These are phyloP conservation scores for Cephaloascus fragrans DNA, from an alignment of 805 yeast genomes.

Conservation along the genomic window DNA sequence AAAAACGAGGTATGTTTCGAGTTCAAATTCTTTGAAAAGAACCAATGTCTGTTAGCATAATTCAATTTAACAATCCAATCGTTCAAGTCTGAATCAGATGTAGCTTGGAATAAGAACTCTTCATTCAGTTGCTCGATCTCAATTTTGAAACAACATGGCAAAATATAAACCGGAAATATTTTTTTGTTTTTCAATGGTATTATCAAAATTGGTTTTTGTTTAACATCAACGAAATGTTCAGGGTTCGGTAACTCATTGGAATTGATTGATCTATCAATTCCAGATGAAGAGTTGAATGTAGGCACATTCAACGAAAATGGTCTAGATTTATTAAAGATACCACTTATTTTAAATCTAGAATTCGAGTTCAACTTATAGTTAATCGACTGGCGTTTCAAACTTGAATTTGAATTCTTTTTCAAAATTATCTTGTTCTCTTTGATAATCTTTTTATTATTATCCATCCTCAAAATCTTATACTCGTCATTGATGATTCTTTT, in stretches of 20 bases:
- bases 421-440: conserved; percentile 10
- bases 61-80: conserved; percentile 59
- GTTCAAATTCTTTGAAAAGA: conserved; percentile 29
- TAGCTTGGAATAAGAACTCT: conserved; percentile 61
- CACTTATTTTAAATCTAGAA: conserved; percentile 40
- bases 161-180: conserved; percentile 42
- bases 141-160: conserved; percentile 39
- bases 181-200: conserved; percentile 36
- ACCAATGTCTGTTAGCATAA: conserved; percentile 47
- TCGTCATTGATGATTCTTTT: conserved; percentile 20
- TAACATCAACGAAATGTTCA: conserved; percentile 23
- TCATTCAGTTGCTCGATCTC: conserved; percentile 19
- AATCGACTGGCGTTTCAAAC: conserved; percentile 26
- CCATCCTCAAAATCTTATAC: conserved; percentile 17
- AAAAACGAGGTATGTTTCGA: conserved; percentile 10
- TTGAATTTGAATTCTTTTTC: conserved; percentile 19
- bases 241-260: conserved; percentile 53
- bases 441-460: conserved; percentile 20
- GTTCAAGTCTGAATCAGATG: conserved; percentile 47
- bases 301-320: conserved; percentile 49
- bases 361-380: conserved; percentile 26
- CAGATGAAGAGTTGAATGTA: conserved; percentile 14
- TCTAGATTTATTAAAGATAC: conserved; percentile 44
- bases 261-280: conserved; percentile 35
- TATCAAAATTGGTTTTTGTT: conserved; percentile 40